Conservation (phyloP, 495 filamentous ascomycete species). For the Talaromyces adpressus region DNA sequence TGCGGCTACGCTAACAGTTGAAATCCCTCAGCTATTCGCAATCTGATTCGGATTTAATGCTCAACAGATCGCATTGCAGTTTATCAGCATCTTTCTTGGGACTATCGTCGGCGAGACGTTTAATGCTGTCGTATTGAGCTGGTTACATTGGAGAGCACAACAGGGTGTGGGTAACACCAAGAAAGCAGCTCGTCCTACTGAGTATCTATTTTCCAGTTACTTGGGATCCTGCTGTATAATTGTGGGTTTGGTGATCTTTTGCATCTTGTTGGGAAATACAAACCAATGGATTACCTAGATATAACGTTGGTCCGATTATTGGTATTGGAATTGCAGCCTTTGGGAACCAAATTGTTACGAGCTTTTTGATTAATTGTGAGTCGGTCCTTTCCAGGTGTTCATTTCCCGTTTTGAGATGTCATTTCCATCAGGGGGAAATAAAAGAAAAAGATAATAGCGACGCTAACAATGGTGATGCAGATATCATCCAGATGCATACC, state of each 20-base stretch:
- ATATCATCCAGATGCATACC: background rate
- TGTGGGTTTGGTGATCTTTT: constrained; percentile 29
- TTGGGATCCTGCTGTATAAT: constrained; percentile 26
- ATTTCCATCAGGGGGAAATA: too few relatives aligned
- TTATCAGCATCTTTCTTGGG: constrained; percentile 31
- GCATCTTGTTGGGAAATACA: constrained; percentile 23
- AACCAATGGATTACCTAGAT: constrained; percentile 13
- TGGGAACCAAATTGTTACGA: constrained; percentile 38
- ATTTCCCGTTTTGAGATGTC: too few relatives aligned
- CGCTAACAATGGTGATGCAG: background rate
- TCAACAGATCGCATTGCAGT: constrained; percentile 35
- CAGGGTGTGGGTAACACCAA: constrained; percentile 20
- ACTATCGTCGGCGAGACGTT: constrained; percentile 35
- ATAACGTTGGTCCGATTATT: constrained; percentile 32
- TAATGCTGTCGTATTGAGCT: constrained; percentile 25
- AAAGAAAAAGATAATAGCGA: background rate
- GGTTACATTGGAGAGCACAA: background rate
- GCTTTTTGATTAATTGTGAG: constrained; percentile 28
- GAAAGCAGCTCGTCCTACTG: constrained; percentile 12
- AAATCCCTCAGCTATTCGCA: constrained; percentile 34
- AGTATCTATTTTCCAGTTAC: constrained; percentile 32
- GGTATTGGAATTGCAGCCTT: constrained; percentile 27
- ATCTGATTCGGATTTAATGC: constrained; percentile 31
- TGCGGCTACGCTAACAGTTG: constrained; percentile 27
- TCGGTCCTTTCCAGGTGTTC: background rate